Percentiles rank a stretch among this genome's conserved stretches.
Conservation (phyloP, 148 eudicot species). For the Spergularia marina region DNA sequence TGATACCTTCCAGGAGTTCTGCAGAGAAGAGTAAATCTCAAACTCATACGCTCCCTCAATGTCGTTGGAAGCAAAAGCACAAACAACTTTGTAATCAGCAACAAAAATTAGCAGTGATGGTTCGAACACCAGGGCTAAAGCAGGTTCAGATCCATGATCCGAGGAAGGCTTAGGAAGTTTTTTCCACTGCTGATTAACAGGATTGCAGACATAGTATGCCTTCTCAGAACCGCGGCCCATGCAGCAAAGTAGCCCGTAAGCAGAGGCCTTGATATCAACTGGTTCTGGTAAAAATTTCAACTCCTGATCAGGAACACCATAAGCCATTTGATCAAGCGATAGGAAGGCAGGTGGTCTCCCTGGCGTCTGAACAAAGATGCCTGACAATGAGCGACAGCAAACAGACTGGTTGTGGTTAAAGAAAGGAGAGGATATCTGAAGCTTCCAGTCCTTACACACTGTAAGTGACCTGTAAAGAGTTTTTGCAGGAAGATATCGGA, state of each 20-base stretch:
- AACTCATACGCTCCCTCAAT: slow-evolving; percentile 53
- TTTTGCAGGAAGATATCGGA: slow-evolving; percentile 64
- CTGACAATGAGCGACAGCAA: slow-evolving; percentile 34
- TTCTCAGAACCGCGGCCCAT: slow-evolving; percentile 34
- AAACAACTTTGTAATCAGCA: slow-evolving; percentile 48
- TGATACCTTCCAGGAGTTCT: slow-evolving; percentile 49
- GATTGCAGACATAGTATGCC: slow-evolving; percentile 66
- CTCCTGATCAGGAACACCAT: slow-evolving; percentile 55
- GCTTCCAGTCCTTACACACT: slow-evolving; percentile 65
- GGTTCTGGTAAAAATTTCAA: slow-evolving; percentile 50
- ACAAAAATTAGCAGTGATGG: slow-evolving; percentile 55
- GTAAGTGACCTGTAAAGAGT: slow-evolving; percentile 39
- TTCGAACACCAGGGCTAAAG: slow-evolving; percentile 49
- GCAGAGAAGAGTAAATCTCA: slow-evolving; percentile 54
- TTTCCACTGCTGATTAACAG: slow-evolving; percentile 47
- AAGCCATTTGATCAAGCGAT: slow-evolving; percentile 40
- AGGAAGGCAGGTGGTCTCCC: slow-evolving; percentile 35
- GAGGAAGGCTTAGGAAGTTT: slow-evolving; percentile 48
- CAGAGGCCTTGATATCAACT: slow-evolving; percentile 44
- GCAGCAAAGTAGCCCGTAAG: slow-evolving; percentile 66
- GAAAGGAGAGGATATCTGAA: slow-evolving; percentile 51
- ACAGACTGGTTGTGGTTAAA: slow-evolving; percentile 55
- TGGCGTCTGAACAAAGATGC: slow-evolving; percentile 48
- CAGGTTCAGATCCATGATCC: slow-evolving; percentile 53
- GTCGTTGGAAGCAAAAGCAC: slow-evolving; percentile 46